Conservation (phyloP, 129 eudicot species). For the Scalesia atractyloides region DNA sequence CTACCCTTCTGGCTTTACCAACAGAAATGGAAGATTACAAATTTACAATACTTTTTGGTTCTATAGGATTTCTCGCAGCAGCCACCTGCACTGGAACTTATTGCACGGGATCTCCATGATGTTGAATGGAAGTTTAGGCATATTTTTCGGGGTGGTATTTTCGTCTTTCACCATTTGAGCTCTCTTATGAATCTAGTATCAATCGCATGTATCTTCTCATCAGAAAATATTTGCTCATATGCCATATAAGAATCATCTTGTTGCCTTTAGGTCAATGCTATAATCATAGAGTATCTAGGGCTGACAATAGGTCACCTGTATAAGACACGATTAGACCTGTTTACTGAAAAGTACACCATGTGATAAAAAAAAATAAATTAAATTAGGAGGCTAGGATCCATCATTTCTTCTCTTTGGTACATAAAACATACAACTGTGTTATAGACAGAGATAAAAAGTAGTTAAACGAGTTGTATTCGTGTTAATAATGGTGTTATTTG, state of each 20-base stretch:
- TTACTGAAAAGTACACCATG: too few relatives aligned
- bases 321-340: too few relatives aligned
- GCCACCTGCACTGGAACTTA: constrained; percentile 94
- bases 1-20: constrained; percentile 9
- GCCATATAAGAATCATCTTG: too few relatives aligned
- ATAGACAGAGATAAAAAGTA: too few relatives aligned
- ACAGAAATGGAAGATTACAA: neutral
- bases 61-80: constrained; percentile 92
- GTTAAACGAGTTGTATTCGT: neutral
- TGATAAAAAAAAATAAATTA: too few relatives aligned
- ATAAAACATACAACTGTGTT: too few relatives aligned
- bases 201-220: too few relatives aligned
- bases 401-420: too few relatives aligned
- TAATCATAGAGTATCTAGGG: neutral
- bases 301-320: too few relatives aligned
- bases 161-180: constrained; percentile 1
- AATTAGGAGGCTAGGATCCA: too few relatives aligned
- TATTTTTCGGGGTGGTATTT: constrained; percentile 76
- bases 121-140: constrained; percentile 99
- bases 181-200: neutral
- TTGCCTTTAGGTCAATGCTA: neutral
- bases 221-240: too few relatives aligned
- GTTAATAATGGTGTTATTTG: too few relatives aligned
- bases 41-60: constrained; percentile 18
- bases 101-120: constrained; percentile 98